Percentiles rank a stretch among this genome's conserved stretches.
phyloP scores from a whole-genome alignment of 768 basidiomycete genomes.

The Boletus sensibilis region DNA sequence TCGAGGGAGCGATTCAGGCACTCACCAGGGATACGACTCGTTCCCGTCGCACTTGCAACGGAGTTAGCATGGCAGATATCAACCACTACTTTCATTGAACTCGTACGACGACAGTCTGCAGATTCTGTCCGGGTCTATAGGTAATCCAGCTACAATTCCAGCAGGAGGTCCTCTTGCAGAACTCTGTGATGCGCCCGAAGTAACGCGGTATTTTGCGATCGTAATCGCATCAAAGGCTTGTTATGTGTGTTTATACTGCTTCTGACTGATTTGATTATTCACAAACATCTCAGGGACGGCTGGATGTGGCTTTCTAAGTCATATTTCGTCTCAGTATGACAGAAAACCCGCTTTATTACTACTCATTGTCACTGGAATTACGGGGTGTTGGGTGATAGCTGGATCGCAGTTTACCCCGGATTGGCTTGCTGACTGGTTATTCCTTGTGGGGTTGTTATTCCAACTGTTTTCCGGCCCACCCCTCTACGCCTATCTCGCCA shows the following conservation, averaged over 20 bases:
- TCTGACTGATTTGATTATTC: not conserved
- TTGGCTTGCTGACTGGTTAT: not conserved
- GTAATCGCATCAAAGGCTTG: not conserved
- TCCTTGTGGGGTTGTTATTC: not conserved
- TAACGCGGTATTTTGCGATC: not conserved
- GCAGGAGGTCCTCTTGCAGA: not conserved
- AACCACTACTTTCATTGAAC: not conserved
- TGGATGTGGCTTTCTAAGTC: not conserved
- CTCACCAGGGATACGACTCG: conserved; percentile 20
- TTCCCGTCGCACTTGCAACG: conserved; percentile 26
- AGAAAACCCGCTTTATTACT: too few species aligned
- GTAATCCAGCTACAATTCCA: not conserved
- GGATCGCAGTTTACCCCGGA: too few species aligned
- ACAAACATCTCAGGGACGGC: not conserved
- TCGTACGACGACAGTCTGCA: not conserved
- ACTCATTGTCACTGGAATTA: too few species aligned
- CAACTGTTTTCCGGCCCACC: not conserved
- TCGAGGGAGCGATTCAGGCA: not conserved
- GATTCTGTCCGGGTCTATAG: not conserved
- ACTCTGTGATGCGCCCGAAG: not conserved
- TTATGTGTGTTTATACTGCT: not conserved
- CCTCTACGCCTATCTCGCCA: not conserved
- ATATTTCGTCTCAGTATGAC: not conserved
- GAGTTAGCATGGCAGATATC: not conserved
- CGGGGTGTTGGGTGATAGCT: too few species aligned